Evolutionary conservation across 2,329 filamentous ascomycete species (phyloP), one percentile per base, ranked within the genome.

Genomic region (Fusarium fracticaudum): DNA sequence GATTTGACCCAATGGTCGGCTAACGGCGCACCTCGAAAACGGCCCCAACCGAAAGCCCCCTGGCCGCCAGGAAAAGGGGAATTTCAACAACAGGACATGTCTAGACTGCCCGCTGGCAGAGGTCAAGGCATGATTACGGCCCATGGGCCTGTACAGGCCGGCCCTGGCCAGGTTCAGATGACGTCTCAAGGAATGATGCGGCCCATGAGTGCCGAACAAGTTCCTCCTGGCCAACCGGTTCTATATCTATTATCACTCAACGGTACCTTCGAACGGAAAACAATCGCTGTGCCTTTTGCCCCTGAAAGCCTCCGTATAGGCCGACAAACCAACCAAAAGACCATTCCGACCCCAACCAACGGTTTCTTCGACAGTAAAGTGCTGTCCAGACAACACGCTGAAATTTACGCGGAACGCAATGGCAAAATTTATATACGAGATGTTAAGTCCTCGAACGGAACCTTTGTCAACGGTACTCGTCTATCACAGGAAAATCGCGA

Each of bases 281-380:
- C 95, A 48, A 98, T 99, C 77, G 94, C 90, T 40, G 94, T 99
- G 6, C 96, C 96, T 1, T 98, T 93, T 81, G 93, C 90, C 73
- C 96, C 96, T n/a, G 96, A 98, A n/a, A 93, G 94, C 45, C 87
- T 99, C 57, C 92, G 95, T 72, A 98, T 99, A 79, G 96, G 96
- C 50, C 93, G 96, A 54, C 96, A 99, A 84, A 99, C 96, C 26
- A 99, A 99, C 83, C 94, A 94, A 75, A 98, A 98, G 84, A 98
- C 96, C 0, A 90, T 97, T 18, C 96, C 96, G 1, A 98, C 95
- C 1, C 91, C 94, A 1, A 85, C 92, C 69, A 99, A 99, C 83
- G 96, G 96, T 41, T 99, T 93, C 83, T 99, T 99, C 80, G 96
- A 99, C 82, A 98, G 96, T 59, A 99, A 99, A 83, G 96, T 99